Evolutionary conservation across 352 stramenopile genomes (phyloP).

Genomic region (Pythium folliculosum): DNA sequence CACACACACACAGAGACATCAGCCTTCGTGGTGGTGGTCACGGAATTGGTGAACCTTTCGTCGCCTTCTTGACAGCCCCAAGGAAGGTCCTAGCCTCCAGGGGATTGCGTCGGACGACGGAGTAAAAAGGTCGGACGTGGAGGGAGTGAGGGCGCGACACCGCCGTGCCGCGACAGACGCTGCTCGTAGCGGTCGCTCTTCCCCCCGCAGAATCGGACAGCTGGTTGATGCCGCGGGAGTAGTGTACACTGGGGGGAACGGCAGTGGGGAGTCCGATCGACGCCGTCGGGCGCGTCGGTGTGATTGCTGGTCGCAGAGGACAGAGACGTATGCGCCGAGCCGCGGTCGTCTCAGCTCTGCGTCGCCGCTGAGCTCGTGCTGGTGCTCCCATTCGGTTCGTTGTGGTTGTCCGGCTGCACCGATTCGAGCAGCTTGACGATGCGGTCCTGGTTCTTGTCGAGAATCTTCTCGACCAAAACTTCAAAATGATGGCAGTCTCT

Average conservation of each 20-base stretch:
- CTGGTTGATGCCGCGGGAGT: not conserved
- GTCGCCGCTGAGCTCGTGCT: not conserved
- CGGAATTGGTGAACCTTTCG: too few relatives aligned
- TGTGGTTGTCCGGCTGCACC: slow-evolving; percentile 69
- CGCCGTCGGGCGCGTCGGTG: not conserved
- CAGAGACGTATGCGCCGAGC: not conserved
- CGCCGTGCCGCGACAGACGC: too few relatives aligned
- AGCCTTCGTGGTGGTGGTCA: too few relatives aligned
- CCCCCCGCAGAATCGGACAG: too few relatives aligned
- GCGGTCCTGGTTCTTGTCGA: slow-evolving; percentile 46
- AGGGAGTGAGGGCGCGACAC: too few relatives aligned
- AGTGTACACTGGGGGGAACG: too few relatives aligned
- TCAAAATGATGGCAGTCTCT: slow-evolving; percentile 81
- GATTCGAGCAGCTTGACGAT: slow-evolving; percentile 77
- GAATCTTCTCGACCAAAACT: slow-evolving; percentile 57
- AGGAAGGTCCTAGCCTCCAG: too few relatives aligned
- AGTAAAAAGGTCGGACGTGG: too few relatives aligned
- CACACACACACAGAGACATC: too few relatives aligned
- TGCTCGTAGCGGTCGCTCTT: too few relatives aligned
- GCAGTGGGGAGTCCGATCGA: not conserved
- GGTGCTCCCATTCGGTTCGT: slow-evolving; percentile 32
- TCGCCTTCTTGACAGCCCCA: too few relatives aligned
- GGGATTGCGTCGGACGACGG: too few relatives aligned
- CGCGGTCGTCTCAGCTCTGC: slow-evolving; percentile 3
- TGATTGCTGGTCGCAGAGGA: not conserved